Evolutionary conservation across 139 green algal species (phyloP).

Genomic region (Chlorella sp.): DNA sequence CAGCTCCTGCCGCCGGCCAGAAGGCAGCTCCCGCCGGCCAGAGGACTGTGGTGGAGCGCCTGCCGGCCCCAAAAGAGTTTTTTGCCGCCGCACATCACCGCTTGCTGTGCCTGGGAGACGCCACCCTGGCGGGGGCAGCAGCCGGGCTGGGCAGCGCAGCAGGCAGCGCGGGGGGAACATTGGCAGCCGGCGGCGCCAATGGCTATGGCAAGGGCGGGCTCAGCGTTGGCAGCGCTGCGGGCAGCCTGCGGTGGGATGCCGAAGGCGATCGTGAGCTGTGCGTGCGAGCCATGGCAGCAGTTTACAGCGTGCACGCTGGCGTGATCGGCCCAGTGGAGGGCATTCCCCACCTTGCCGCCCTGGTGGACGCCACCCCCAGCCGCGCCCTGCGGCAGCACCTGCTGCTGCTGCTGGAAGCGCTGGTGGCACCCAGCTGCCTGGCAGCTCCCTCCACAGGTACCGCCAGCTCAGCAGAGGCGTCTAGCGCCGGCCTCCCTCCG

Average conservation of each 20-base stretch:
- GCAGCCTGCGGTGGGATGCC: conserved; percentile 32
- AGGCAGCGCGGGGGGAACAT: background rate
- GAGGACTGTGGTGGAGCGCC: conserved; percentile 58
- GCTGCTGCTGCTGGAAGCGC: conserved; percentile 79
- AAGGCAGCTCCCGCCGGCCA: too few species aligned
- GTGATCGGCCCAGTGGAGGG: conserved; percentile 80
- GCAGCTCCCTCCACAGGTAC: conserved; percentile 50
- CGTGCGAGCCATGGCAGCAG: conserved; percentile 83
- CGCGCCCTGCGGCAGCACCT: conserved; percentile 68
- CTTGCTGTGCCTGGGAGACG: conserved; percentile 76
- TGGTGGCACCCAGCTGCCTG: conserved; percentile 56
- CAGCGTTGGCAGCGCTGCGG: background rate
- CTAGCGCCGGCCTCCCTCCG: background rate
- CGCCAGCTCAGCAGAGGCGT: background rate
- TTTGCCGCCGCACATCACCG: conserved; percentile 83
- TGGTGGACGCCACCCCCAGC: conserved; percentile 76
- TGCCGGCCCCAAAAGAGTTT: conserved; percentile 78
- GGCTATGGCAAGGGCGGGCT: too few species aligned
- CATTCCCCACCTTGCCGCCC: conserved; percentile 67
- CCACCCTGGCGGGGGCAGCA: conserved; percentile 32
- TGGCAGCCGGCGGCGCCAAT: too few species aligned
- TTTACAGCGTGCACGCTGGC: conserved; percentile 72
- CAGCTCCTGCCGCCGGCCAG: background rate
- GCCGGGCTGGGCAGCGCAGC: background rate
- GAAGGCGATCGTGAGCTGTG: conserved; percentile 73